Percentiles rank a stretch among this genome's conserved stretches.
These are phyloP conservation scores for Talaromyces sp. DNA, from an alignment of 2,329 filamentous ascomycete species.

Conservation along the genomic window DNA sequence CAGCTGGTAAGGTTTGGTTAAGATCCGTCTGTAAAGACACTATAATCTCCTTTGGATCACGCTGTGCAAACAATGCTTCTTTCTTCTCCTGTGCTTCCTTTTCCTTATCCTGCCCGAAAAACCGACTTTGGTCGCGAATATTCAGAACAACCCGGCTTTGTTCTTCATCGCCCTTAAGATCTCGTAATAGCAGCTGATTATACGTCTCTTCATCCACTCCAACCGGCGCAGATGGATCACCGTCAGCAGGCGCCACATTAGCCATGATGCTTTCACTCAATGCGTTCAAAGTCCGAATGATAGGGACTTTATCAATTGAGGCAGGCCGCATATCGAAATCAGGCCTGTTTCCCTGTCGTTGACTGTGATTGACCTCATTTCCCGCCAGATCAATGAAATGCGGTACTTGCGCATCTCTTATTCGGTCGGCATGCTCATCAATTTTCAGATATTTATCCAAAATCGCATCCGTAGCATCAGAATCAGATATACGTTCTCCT, in stretches of 20 bases:
- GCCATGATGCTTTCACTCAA: constrained; percentile 92
- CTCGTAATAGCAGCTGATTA: constrained; percentile 70
- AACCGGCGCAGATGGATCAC: constrained; percentile 61
- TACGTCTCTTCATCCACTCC: constrained; percentile 71
- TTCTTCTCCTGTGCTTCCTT: constrained; percentile 36
- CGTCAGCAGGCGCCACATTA: constrained; percentile 75
- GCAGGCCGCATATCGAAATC: constrained; percentile 85
- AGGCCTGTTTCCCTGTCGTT: constrained; percentile 78
- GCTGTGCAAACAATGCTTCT: constrained; percentile 61
- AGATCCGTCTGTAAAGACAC: constrained; percentile 63
- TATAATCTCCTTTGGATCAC: constrained; percentile 67
- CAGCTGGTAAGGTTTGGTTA: constrained; percentile 42
- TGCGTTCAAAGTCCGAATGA: constrained; percentile 83
- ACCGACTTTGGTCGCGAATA: constrained; percentile 79
- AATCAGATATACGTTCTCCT: constrained; percentile 78
- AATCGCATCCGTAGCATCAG: constrained; percentile 70
- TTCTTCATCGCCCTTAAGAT: constrained; percentile 70
- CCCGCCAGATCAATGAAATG: constrained; percentile 89
- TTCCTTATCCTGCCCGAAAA: constrained; percentile 60
- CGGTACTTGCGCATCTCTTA: constrained; percentile 64
- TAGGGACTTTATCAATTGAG: constrained; percentile 72
- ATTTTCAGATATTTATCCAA: constrained; percentile 82
- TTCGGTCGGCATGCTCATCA: constrained; percentile 57
- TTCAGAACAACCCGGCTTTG: constrained; percentile 79
- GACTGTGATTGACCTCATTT: constrained; percentile 92